A percentile compares a stretch with the other conserved stretches of the same genome.
Evolutionary conservation across 371 early-diverging fungal species (phyloP).

Genomic region (Mortierella sp.): DNA sequence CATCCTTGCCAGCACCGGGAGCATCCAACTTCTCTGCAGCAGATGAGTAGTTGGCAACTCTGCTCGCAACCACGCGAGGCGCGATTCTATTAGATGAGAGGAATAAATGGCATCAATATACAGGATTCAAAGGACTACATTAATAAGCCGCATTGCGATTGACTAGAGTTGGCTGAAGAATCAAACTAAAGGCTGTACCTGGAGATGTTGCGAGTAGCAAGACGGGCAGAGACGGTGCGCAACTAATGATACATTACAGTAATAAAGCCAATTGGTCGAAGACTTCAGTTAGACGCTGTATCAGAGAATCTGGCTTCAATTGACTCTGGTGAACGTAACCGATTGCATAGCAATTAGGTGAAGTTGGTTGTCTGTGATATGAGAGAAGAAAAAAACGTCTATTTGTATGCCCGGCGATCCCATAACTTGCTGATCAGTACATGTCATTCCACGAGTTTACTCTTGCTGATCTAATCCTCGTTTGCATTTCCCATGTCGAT

Average conservation of each 20-base stretch:
- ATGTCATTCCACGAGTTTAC: not conserved
- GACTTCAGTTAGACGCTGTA: not conserved
- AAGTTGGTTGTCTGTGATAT: not conserved
- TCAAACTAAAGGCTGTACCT: conserved; percentile 22
- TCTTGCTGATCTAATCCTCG: not conserved
- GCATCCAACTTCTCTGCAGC: conserved; percentile 63
- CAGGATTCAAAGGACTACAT: not conserved
- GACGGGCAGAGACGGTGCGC: conserved; percentile 56
- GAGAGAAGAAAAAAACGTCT: not conserved
- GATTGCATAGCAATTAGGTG: not conserved
- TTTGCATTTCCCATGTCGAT: not conserved
- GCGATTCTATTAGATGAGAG: conserved; percentile 34
- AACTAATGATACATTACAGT: conserved; percentile 35
- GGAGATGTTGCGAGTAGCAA: conserved; percentile 55
- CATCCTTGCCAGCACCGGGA: conserved; percentile 67
- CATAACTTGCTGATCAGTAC: conserved; percentile 9
- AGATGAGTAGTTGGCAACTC: conserved; percentile 54
- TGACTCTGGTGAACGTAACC: not conserved
- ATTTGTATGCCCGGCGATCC: not conserved
- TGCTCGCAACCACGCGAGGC: conserved; percentile 49
- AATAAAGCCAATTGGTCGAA: not conserved
- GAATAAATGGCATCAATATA: not conserved
- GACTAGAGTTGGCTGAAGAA: not conserved
- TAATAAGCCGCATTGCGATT: not conserved
- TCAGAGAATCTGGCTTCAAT: not conserved